Base-by-base conservation (phyloP, 441 rosid species). In the Pelargonium fulgidum region DNA sequence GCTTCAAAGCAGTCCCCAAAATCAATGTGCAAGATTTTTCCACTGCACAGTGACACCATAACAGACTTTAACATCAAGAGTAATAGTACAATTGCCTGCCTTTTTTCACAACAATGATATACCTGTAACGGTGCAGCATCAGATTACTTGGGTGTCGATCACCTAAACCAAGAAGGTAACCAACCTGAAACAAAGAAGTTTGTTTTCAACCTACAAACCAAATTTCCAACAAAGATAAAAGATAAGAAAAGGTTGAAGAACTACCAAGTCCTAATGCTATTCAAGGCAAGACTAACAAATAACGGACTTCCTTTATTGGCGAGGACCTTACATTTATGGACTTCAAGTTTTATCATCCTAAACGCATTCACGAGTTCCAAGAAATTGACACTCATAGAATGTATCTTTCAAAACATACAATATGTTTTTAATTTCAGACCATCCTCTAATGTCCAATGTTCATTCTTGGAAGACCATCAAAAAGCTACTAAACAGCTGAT, bases 1-100 rank as follows among this genome's bases (percentile, higher is more conserved):
- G 97, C 98, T 81, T 95, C 98, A 79, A 96, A 96, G 77, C 99
- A 96, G 79, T 96, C 99, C 77, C 99, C 99, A 79, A 96, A 96
- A 81, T 96, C 99, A 72, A 96, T 96, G 77, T 96, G 99, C 85
- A 95, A 79, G 75, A 95, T 93, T 81, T 95, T 95, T 62, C 97
- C 99, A 77, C 99, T 95, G 88, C 61, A 72, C 26, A 61, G 7
- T 56, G 26, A 56, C 26, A 69, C 36, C 14, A 3, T 66, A 44
- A 44, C 64, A 71, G 64, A 64, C 69, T 44, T 56, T 17, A 62
- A 42, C 19, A 17, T 56, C 62, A 39, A 19, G 36, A 64, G 20
- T 52, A 17, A 19, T 33, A 52, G 64, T 44, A 41, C 20, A 14
- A 36, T 62, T 39, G 14, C 7, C 17, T 68, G 58, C 62, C 52